Evolutionary conservation across 345 rosid genomes (phyloP).

Genomic region (Aquilaria malaccensis): DNA sequence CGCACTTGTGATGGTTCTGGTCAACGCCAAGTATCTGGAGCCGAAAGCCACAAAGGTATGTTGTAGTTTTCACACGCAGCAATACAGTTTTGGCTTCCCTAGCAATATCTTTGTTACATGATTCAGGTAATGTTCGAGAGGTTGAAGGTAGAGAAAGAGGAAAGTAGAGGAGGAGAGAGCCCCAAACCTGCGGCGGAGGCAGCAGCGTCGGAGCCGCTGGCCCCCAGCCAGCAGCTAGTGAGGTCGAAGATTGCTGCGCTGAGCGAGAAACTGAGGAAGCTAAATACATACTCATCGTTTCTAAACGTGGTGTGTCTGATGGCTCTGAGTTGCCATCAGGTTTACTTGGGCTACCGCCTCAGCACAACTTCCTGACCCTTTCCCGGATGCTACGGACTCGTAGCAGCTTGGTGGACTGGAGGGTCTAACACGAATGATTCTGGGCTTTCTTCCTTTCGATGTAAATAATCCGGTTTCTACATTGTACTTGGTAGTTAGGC

Average conservation of each 20-base stretch:
- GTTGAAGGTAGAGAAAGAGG: constrained; percentile 71
- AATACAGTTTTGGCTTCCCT: background rate
- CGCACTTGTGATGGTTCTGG: constrained; percentile 36
- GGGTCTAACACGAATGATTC: too few species aligned
- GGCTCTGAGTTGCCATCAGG: constrained; percentile 66
- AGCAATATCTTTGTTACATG: background rate
- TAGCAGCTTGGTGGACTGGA: too few species aligned
- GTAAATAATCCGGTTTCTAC: too few species aligned
- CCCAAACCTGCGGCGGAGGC: background rate
- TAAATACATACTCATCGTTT: constrained; percentile 59
- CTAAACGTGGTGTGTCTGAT: constrained; percentile 45
- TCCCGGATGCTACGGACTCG: too few species aligned
- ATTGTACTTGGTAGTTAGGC: too few species aligned
- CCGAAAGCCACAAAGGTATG: constrained; percentile 73
- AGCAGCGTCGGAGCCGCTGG: background rate
- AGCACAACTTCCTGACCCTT: constrained; percentile 20
- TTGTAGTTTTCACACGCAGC: background rate
- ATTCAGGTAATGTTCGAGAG: constrained; percentile 63
- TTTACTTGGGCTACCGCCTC: constrained; percentile 45
- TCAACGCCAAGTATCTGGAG: constrained; percentile 50
- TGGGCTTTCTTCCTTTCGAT: too few species aligned
- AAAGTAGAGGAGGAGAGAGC: constrained; percentile 56
- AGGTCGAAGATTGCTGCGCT: constrained; percentile 22
- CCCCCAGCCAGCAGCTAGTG: constrained; percentile 13
- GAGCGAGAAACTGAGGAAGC: constrained; percentile 49